Conservation (phyloP, 129 eudicot genomes). For the Solidago caesia region DNA sequence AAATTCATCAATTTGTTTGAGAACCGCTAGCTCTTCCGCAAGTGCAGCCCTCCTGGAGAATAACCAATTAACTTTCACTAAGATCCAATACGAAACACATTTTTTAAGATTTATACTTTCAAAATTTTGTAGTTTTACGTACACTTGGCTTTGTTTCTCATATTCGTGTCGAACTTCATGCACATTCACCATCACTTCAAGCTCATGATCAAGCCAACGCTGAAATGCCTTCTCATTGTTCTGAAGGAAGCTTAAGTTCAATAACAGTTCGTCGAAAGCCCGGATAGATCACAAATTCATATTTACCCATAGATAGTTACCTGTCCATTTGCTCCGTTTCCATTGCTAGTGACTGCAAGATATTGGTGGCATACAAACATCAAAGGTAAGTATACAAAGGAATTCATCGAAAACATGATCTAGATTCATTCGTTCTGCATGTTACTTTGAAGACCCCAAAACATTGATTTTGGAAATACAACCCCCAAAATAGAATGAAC, state of each 20-base stretch:
- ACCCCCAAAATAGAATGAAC: too few relatives aligned
- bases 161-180: slow-evolving; percentile 98
- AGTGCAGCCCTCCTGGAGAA: slow-evolving; percentile 86
- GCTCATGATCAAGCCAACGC: slow-evolving; percentile 98
- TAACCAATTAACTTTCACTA: background rate
- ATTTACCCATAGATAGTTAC: slow-evolving; percentile 38
- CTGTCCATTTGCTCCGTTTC: slow-evolving; percentile 83
- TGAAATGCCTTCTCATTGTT: slow-evolving; percentile 85
- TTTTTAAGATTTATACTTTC: background rate
- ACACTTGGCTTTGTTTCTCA: slow-evolving; percentile 98
- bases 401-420: background rate
- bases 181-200: slow-evolving; percentile 95
- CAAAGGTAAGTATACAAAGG: background rate
- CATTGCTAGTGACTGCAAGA: slow-evolving; percentile 65
- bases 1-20: slow-evolving; percentile 89
- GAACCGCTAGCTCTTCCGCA: slow-evolving; percentile 92
- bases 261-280: background rate
- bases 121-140: slow-evolving; percentile 30
- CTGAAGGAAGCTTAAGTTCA: slow-evolving; percentile 38
- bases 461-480: background rate
- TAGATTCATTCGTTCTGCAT: background rate
- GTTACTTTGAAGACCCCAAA: background rate
- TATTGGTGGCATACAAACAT: background rate
- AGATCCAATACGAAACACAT: slow-evolving; percentile 6
- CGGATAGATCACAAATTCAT: slow-evolving; percentile 16